Evolutionary conservation across 805 yeast species (phyloP), one percentile per base, ranked within the genome.

Genomic region (Blastobotrys chiropterorum): DNA sequence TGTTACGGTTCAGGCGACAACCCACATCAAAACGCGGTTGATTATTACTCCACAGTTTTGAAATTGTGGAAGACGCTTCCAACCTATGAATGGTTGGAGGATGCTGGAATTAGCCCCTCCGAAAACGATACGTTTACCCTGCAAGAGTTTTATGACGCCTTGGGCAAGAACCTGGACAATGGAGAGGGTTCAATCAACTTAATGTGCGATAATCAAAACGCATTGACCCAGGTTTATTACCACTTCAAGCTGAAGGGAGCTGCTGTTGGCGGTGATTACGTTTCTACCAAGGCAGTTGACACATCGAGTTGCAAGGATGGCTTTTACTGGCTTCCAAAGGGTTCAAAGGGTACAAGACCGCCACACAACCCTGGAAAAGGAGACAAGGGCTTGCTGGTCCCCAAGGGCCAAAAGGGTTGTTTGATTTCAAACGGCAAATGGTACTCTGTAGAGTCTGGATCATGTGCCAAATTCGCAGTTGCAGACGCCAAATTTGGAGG

Each of bases 391-490:
- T 73, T 67, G 59, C 62, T 86, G 45, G 75, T 71, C 49, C 68
- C 81, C 13, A 63, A 74, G 16, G 78, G 70, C 42, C 77, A 82
- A 53, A 56, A 67, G 3, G 96, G 96, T 7, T 88, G 96, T 68
- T 70, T 92, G 53, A 92, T 90, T 62, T 80, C 86, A 54, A 86
- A 80, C 62, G 99, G 99, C 2, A 78, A 81, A 58, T 90, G 95
- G 94, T 87, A 84, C 69, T 64, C 77, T 3, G 34, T 26, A 6
- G 65, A 70, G 41, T 52, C 59, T 8, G 73, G 76, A 15, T 97
- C 97, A 1, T 92, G 97, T 67, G 98, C 97, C 3, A 81, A 85
- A 3, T 90, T 75, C 69, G 74, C 74, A 21, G 60, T 86, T 21
- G 62, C 67, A 31, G 75, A 81, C 50, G 79, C 85, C 31, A 77